A percentile compares a stretch with the other conserved stretches of the same genome.
These are phyloP conservation scores for Backusella morwellensis DNA, from an alignment of 192 early-diverging fungal species.

Conservation along the genomic window DNA sequence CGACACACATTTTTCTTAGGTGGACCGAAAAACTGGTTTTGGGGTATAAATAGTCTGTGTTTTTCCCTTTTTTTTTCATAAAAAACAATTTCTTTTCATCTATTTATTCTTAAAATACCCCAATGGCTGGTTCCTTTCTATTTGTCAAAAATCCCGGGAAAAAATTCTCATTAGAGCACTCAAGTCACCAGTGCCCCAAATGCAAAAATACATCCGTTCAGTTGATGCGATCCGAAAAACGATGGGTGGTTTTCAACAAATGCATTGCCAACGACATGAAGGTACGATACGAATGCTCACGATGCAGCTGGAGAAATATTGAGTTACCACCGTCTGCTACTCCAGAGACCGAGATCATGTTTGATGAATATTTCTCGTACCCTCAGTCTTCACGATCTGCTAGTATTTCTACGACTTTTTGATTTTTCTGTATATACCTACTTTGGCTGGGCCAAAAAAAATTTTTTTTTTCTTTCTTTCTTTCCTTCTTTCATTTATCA, in stretches of 20 bases:
- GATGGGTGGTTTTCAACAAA: background rate
- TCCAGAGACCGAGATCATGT: background rate
- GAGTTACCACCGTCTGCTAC: background rate
- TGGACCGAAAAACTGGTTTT: too few species aligned
- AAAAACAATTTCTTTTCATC: background rate
- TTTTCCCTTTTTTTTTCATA: background rate
- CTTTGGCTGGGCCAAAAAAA: background rate
- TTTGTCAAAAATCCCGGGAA: background rate
- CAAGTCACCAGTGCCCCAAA: background rate
- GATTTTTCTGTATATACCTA: background rate
- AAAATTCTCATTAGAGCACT: background rate
- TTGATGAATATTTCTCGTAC: background rate
- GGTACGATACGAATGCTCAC: background rate
- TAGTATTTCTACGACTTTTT: background rate
- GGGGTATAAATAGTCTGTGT: background rate
- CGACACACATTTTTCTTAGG: too few species aligned
- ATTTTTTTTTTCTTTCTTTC: background rate
- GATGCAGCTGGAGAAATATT: background rate
- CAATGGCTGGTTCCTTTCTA: background rate
- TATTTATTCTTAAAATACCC: background rate
- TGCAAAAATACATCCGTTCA: background rate
- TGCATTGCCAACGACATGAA: background rate
- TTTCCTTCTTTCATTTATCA: background rate
- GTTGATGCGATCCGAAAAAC: background rate
- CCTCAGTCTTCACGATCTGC: background rate